These are phyloP conservation scores for Phyllostachys edulis DNA, from an alignment of 176 grass and related monocot species.

Conservation along the genomic window DNA sequence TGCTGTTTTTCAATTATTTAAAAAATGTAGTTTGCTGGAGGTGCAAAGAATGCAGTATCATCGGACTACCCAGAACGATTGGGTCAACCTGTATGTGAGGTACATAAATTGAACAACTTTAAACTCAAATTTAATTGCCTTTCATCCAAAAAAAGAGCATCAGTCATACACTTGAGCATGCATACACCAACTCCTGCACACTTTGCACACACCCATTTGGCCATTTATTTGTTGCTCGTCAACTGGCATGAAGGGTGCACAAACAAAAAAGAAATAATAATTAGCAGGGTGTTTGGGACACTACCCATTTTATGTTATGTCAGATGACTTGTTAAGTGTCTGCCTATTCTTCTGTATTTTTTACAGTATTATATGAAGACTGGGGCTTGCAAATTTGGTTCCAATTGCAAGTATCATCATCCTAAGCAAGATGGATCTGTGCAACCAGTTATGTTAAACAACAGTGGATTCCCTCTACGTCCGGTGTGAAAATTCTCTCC, in stretches of 20 bases:
- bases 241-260: neutral
- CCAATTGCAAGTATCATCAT: constrained; percentile 94
- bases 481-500: constrained; percentile 49
- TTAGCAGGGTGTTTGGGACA: neutral
- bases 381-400: constrained; percentile 79
- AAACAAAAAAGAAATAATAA: constrained; percentile 14
- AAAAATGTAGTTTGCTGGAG: constrained; percentile 41
- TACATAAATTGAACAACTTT: constrained; percentile 33
- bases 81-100: constrained; percentile 85
- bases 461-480: constrained; percentile 70
- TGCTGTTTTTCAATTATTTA: neutral
- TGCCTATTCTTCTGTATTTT: constrained; percentile 21
- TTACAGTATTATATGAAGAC: constrained; percentile 92
- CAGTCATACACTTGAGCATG: constrained; percentile 20
- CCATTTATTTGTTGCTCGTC: constrained; percentile 2
- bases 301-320: neutral
- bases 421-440: constrained; percentile 71
- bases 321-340: constrained; percentile 6
- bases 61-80: constrained; percentile 64
- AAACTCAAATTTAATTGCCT: constrained; percentile 17
- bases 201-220: constrained; percentile 22
- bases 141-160: neutral
- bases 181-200: constrained; percentile 22
- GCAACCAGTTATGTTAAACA: constrained; percentile 70
- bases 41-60: constrained; percentile 47